A percentile compares a stretch with the other conserved stretches of the same genome.
Evolutionary conservation across 2,329 filamentous ascomycete species (phyloP).

Genomic region (Alternaria conjuncta): DNA sequence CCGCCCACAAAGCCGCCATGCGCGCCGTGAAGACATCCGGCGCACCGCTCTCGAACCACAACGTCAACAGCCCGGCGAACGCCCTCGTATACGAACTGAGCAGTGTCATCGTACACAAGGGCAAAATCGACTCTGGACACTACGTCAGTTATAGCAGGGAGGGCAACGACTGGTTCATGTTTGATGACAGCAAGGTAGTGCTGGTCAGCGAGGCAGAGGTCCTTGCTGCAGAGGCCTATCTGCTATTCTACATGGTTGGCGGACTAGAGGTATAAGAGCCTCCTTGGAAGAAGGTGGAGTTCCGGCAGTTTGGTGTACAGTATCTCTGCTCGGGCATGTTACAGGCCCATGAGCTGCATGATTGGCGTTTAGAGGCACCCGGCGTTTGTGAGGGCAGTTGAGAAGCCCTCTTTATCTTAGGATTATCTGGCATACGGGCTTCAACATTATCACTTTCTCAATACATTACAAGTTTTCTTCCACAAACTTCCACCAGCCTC

Average conservation of each 20-base stretch:
- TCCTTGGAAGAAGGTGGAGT: not conserved
- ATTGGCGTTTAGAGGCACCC: not conserved
- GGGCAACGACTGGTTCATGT: constrained; percentile 89
- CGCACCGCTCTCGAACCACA: constrained; percentile 35
- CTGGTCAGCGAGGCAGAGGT: constrained; percentile 84
- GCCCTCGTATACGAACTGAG: constrained; percentile 82
- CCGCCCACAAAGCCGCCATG: constrained; percentile 55
- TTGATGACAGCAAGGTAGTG: constrained; percentile 94
- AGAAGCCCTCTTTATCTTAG: not conserved
- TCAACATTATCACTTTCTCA: not conserved
- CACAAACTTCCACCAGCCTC: not conserved
- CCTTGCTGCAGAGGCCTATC: constrained; percentile 82
- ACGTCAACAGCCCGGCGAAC: constrained; percentile 51
- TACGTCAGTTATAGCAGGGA: constrained; percentile 90
- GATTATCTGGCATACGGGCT: not conserved
- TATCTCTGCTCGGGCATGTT: not conserved
- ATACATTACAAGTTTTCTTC: not conserved
- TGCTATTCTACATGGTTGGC: constrained; percentile 75
- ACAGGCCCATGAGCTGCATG: not conserved
- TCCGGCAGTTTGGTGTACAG: not conserved
- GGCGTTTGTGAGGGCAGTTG: not conserved
- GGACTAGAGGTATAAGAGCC: constrained; percentile 35
- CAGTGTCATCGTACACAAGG: constrained; percentile 90
- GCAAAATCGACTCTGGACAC: constrained; percentile 90
- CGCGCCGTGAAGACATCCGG: constrained; percentile 47